These are phyloP conservation scores for Euphorbia lathyris DNA, from an alignment of 345 rosid genomes.

Conservation along the genomic window DNA sequence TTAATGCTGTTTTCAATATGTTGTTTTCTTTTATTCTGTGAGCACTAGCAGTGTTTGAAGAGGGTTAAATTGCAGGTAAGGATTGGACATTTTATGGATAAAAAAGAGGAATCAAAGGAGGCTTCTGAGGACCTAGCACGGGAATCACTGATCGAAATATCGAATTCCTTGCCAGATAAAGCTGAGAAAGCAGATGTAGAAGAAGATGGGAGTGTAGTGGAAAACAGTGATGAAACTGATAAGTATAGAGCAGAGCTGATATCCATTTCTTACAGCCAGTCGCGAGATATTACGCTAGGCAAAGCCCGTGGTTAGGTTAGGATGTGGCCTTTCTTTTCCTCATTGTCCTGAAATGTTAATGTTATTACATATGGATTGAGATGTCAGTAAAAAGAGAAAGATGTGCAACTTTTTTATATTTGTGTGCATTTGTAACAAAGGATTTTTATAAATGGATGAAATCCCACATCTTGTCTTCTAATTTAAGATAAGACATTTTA, in stretches of 20 bases:
- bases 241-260: slow-evolving; percentile 37
- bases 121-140: slow-evolving; percentile 15
- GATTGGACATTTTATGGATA: slow-evolving; percentile 16
- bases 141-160: slow-evolving; percentile 33
- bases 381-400: not conserved
- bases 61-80: slow-evolving; percentile 6
- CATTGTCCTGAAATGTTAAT: not conserved
- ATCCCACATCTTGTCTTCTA: not conserved
- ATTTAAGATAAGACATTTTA: too few relatives aligned
- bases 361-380: not conserved
- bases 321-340: not conserved
- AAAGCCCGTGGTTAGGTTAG: not conserved
- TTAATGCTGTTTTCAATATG: too few relatives aligned
- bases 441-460: not conserved
- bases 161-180: slow-evolving; percentile 25
- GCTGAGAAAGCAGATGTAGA: slow-evolving; percentile 13
- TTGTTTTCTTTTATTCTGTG: not conserved
- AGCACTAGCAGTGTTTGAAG: not conserved
- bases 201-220: not conserved
- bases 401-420: not conserved
- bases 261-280: slow-evolving; percentile 26
- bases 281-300: slow-evolving; percentile 10
- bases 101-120: slow-evolving; percentile 4
- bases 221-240: slow-evolving; percentile 17
- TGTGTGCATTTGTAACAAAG: not conserved